Evolutionary conservation across 148 eudicot genomes (phyloP), one percentile per base, ranked within the genome.

Genomic region (Oxyria digyna): DNA sequence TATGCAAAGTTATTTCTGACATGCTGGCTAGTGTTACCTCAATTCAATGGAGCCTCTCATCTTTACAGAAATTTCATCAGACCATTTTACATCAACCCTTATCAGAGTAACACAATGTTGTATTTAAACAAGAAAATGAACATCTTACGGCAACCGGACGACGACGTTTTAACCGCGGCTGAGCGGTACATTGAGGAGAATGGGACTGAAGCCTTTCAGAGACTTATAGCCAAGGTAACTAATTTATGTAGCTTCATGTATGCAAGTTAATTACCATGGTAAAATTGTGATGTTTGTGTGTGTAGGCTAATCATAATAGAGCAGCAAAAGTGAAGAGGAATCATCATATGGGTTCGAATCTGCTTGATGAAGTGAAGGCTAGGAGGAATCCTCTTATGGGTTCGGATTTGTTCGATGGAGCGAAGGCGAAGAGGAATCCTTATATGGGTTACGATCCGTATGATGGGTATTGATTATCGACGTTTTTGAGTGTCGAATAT

Each of bases 11-110:
- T 85, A 41, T 75, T 78, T 24, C 74, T 72, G 24, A 85, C 79
- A 49, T 82, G 85, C 49, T 82, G 85, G 88, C 31, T 85, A 59
- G 84, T 85, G 13, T 66, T 85, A 26, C 88, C 88, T 10, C 85
- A 85, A 13, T 82, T 85, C 76, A 85, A 85, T 20, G 88, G 88
- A 18, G 88, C 85, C 67, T 75, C 82, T 2, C 74, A 82, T 68
- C 78, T 84, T 12, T 84, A 84, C 35, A 52, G 55, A 49, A 73
- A 75, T 42, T 85, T 80, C 67, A 79, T 84, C 18, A 78, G 85
- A 38, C 88, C 85, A 0, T 82, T 78, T 45, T 82, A 80, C 72
- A 55, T 69, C 52, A 74, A 80, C 76, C 82, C 87, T 45, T 78
- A 71, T 31, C 62, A 64, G 7, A 40, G 72, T 11, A 65, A 80